Conservation (phyloP, 2,329 filamentous ascomycete species). For the Fusarium nodosum region DNA sequence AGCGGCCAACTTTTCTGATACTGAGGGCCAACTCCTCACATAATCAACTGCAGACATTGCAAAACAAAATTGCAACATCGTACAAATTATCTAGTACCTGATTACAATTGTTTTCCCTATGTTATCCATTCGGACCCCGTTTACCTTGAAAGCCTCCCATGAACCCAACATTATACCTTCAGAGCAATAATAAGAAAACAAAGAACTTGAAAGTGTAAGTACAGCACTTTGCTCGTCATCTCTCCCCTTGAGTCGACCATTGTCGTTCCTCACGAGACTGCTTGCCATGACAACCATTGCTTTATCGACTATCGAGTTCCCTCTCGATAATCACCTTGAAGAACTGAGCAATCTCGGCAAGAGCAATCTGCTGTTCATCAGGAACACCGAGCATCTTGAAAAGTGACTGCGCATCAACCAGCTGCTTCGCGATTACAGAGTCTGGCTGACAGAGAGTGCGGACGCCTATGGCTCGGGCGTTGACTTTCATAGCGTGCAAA, state of each 20-base stretch:
- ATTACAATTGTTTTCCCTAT: background rate
- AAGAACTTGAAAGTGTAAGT: background rate
- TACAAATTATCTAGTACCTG: background rate
- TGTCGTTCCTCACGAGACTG: constrained; percentile 18
- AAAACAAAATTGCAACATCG: constrained; percentile 1
- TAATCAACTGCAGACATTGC: background rate
- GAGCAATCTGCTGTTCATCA: constrained; percentile 59
- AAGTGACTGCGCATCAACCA: constrained; percentile 66
- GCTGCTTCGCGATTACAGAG: constrained; percentile 69
- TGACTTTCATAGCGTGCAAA: constrained; percentile 65
- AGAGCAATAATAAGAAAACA: background rate
- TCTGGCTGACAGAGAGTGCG: constrained; percentile 72
- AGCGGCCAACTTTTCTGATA: too few species aligned
- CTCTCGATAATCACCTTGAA: constrained; percentile 67
- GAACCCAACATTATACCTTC: background rate
- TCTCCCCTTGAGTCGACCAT: constrained; percentile 22
- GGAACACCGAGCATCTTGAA: constrained; percentile 64
- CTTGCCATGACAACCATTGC: constrained; percentile 35
- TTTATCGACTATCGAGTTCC: constrained; percentile 53
- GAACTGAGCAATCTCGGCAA: constrained; percentile 66
- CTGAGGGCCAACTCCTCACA: background rate
- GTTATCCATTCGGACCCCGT: background rate
- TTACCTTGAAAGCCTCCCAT: background rate
- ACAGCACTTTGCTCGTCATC: background rate
- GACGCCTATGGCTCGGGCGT: constrained; percentile 66